These are phyloP conservation scores for Xanthoconium purpureum DNA, from an alignment of 768 basidiomycete genomes.

Conservation along the genomic window DNA sequence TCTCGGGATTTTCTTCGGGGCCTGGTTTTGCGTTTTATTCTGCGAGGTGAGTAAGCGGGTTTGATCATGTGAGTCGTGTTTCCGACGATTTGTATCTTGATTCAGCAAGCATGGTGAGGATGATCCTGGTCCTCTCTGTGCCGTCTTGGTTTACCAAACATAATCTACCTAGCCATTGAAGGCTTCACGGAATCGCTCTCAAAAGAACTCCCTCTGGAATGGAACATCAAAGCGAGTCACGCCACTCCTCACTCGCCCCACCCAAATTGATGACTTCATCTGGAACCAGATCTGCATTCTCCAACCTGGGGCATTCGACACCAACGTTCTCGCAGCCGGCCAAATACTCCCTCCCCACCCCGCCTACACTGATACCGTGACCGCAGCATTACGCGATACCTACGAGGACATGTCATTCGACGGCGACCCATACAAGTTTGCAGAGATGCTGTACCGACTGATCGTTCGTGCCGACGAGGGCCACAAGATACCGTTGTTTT, in stretches of 20 bases:
- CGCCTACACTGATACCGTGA: slow-evolving; percentile 3
- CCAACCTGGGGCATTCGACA: slow-evolving; percentile 17
- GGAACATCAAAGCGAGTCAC: slow-evolving; percentile 19
- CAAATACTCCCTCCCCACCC: slow-evolving; percentile 6
- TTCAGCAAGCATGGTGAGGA: slow-evolving; percentile 13
- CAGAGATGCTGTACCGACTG: neutral
- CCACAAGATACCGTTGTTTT: slow-evolving; percentile 1
- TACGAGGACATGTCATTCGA: neutral
- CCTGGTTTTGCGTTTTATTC: slow-evolving; percentile 12
- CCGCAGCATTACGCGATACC: neutral
- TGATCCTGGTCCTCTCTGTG: neutral
- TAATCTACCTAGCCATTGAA: slow-evolving; percentile 8
- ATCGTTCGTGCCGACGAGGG: neutral
- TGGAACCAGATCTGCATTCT: slow-evolving; percentile 15
- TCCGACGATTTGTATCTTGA: neutral
- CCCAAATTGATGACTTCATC: too few relatives aligned
- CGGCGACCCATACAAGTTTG: slow-evolving; percentile 17
- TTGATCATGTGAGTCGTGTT: too few relatives aligned
- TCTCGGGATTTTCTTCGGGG: neutral
- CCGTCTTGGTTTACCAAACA: neutral
- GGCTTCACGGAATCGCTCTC: slow-evolving; percentile 8
- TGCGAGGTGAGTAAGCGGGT: slow-evolving; percentile 5
- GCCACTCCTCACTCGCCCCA: too few relatives aligned
- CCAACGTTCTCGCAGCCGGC: slow-evolving; percentile 2
- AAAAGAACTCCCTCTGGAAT: slow-evolving; percentile 12